Evolutionary conservation across 2,329 filamentous ascomycete species (phyloP), one percentile per base, ranked within the genome.

Genomic region (Aspergillus sp.): DNA sequence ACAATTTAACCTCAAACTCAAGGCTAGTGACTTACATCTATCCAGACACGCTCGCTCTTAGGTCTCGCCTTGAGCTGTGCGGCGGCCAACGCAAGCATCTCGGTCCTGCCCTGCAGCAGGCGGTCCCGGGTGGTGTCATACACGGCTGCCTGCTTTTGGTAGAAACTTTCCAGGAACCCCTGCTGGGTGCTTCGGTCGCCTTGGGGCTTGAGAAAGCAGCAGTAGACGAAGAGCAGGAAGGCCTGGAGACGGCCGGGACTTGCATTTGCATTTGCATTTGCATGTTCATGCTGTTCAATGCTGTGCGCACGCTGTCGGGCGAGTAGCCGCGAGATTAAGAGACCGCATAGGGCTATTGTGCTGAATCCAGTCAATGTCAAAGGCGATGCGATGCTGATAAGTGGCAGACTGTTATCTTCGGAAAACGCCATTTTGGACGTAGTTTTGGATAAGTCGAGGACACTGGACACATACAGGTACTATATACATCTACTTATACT

Each of bases 11-110:
- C n/a, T n/a, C n/a, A n/a, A n/a, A n/a, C n/a, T n/a, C n/a, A n/a
- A n/a, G n/a, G n/a, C n/a, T n/a, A n/a, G n/a, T n/a, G 12, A 8
- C 46, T 49, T 49, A 49, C 46, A 39, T 49, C 46, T n/a, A 49
- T 17, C 46, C 46, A 49, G 30, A 49, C 27, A 3, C 30, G 30
- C 46, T 49, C 33, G 46, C 46, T n/a, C 17, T 49, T 49, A 11
- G 33, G 30, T 19, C 27, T 49, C 9, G 30, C n/a, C 17, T 39
- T 49, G 30, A 49, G 46, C 33, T 49, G 46, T 12, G 46, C 46
- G 11, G 46, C 46, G n/a, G 39, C 46, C n/a, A 49, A 9, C 4
- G 30, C 46, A n/a, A 49, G 46, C 46, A 49, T 49, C 30, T 49
- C 46, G 3, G 9, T n/a, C 17, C 46, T 37, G 8, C 46, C 46